Percentiles rank a stretch among this genome's conserved stretches.
Evolutionary conservation across 1,139 yeast genomes (phyloP).

Genomic region (Sugiyamaella xylanicola): DNA sequence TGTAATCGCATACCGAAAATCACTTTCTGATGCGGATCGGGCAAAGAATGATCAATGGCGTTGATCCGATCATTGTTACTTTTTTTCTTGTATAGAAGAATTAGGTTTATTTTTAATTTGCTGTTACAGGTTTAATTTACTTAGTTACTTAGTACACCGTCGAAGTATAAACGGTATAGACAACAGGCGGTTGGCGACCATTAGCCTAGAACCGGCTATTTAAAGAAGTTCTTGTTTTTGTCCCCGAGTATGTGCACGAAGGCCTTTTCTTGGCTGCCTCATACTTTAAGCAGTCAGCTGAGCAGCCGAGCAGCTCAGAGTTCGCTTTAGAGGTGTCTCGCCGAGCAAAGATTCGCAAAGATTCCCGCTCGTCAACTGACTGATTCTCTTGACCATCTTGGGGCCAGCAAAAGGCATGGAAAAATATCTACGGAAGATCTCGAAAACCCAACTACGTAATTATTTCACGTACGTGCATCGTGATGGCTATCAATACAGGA

Average conservation of each 20-base stretch:
- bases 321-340: too few species aligned
- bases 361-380: not conserved
- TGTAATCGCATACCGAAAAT: not conserved
- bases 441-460: not conserved
- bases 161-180: too few species aligned
- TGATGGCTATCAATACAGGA: not conserved
- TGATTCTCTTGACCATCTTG: not conserved
- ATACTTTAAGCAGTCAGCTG: too few species aligned
- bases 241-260: too few species aligned
- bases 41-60: not conserved
- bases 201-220: too few species aligned
- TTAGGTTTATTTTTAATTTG: not conserved
- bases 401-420: not conserved
- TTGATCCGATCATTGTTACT: conserved; percentile 1
- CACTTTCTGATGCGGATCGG: not conserved
- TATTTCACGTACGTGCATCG: not conserved
- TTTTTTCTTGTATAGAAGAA: not conserved
- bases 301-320: too few species aligned
- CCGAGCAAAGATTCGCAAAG: too few species aligned
- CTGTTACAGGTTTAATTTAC: not conserved
- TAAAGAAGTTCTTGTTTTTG: too few species aligned
- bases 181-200: too few species aligned
- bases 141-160: not conserved
- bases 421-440: not conserved
- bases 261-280: too few species aligned